These are phyloP conservation scores for Parathielavia appendiculata DNA, from an alignment of 495 filamentous ascomycete genomes.

Conservation along the genomic window DNA sequence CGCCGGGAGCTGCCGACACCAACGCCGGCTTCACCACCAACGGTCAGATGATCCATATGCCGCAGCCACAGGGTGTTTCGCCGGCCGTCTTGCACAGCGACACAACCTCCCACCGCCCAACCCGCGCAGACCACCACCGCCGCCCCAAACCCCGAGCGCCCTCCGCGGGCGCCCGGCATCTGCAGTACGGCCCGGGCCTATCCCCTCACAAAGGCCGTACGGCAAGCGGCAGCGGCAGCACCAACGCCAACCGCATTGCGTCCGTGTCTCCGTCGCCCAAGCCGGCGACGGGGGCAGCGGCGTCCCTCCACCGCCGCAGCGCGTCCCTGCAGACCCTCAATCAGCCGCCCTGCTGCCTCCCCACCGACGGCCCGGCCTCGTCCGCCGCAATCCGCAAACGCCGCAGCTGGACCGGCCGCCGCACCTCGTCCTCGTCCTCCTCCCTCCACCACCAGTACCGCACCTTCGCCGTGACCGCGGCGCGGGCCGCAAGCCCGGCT, in stretches of 20 bases:
- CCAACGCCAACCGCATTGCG: background rate
- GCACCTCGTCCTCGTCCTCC: background rate
- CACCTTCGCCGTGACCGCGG: background rate
- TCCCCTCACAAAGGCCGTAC: slow-evolving; percentile 38
- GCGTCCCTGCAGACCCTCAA: slow-evolving; percentile 26
- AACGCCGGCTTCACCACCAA: slow-evolving; percentile 23
- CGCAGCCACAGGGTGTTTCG: slow-evolving; percentile 15
- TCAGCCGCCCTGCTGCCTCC: slow-evolving; percentile 1
- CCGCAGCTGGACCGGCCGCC: slow-evolving; percentile 25
- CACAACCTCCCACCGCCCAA: slow-evolving; percentile 12
- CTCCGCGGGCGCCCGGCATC: slow-evolving; percentile 40
- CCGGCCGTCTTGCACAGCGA: slow-evolving; percentile 13
- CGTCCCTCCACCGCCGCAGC: slow-evolving; percentile 22
- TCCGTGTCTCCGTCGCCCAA: slow-evolving; percentile 5
- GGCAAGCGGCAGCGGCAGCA: slow-evolving; percentile 24
- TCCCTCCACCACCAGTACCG: slow-evolving; percentile 10
- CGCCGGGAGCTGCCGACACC: slow-evolving; percentile 12
- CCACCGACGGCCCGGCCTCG: background rate
- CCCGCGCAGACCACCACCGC: slow-evolving; percentile 18
- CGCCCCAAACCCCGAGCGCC: slow-evolving; percentile 40
- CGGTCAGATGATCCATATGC: slow-evolving; percentile 41
- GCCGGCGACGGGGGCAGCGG: slow-evolving; percentile 17
- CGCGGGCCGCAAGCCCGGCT: background rate
- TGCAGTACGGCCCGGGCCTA: slow-evolving; percentile 22
- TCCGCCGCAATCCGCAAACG: slow-evolving; percentile 25